Evolutionary conservation across 495 filamentous ascomycete species (phyloP), one percentile per base, ranked within the genome.

Genomic region (Podospora pseudocomata): DNA sequence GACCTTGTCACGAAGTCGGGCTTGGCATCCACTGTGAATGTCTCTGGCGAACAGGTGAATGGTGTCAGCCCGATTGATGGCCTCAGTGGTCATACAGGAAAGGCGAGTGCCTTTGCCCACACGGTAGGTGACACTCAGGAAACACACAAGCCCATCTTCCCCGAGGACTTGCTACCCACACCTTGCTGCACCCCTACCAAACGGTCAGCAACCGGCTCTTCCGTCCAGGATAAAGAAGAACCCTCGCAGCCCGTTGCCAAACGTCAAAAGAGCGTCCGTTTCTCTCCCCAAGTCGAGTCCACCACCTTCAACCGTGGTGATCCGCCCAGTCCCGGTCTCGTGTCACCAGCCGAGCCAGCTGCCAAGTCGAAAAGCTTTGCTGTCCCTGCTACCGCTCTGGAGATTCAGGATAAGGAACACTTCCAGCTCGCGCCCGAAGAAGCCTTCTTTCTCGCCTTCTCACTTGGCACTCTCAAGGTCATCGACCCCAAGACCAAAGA

Each of bases 361-460:
- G 27, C 54, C 6, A 60, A 56, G 59, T 55, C 58, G 18, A 39
- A 65, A 6, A n/a, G 32, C 7, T 28, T 49, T 11, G 60, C 53
- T 27, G 27, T n/a, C 26, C n/a, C 65, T 7, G n/a, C 39, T 16
- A 28, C 59, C 23, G 4, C 28, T 16, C 23, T 34, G 9, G 74
- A 79, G 34, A 80, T 96, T 55, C 71, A 84, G 60, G 88, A 97
- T 74, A 87, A 93, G 79, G 95, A 99, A 70, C 93, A 97, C 73
- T 88, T 97, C 34, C 95, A 99, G 74, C 82, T 98, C 20, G 91
- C 89, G 7, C 85, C 89, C 2, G 94, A 97, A 75, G 95, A 99
- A 80, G 88, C 92, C 3, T 96, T 98, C 80, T 99, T 97, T 79
- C 85, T 99, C 4, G 81, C 83, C 15, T 99, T 94, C 75, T 88